These are phyloP conservation scores for Hevea brasiliensis DNA, from an alignment of 345 rosid species.

Conservation along the genomic window DNA sequence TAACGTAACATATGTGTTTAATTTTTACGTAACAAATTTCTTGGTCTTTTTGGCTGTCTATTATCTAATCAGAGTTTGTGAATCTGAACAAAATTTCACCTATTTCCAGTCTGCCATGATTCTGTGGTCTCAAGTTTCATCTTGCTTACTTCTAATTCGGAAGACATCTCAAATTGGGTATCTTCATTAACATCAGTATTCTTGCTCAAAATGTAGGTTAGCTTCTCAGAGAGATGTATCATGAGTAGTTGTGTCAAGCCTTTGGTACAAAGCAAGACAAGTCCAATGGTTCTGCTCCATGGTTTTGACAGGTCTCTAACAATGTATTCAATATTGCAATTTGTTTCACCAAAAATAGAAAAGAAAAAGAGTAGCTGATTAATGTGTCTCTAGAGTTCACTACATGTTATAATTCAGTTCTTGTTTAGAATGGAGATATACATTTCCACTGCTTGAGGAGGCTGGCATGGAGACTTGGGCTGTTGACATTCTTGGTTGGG, in stretches of 20 bases:
- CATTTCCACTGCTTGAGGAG: conserved; percentile 81
- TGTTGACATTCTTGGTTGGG: conserved; percentile 93
- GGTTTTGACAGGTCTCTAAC: conserved; percentile 78
- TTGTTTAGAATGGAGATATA: conserved; percentile 95
- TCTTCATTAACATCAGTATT: background rate
- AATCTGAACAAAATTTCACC: background rate
- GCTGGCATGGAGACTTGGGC: conserved; percentile 92
- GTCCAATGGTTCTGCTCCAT: conserved; percentile 81
- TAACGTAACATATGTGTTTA: background rate
- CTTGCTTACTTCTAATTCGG: background rate
- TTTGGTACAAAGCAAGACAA: conserved; percentile 37
- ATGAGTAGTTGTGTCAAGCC: conserved; percentile 92
- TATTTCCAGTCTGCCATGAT: background rate
- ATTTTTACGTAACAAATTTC: background rate
- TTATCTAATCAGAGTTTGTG: background rate
- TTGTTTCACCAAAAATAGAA: background rate
- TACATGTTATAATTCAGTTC: conserved; percentile 56
- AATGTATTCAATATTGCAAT: background rate
- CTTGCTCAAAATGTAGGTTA: conserved; percentile 43
- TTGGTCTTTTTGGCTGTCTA: background rate
- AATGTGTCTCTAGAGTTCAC: conserved; percentile 25
- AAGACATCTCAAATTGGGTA: background rate
- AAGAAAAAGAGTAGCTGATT: background rate
- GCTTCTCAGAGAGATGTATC: conserved; percentile 43
- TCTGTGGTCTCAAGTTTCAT: background rate